Conservation (phyloP, 78 protist genomes). For the Dictyostelium purpureum region DNA sequence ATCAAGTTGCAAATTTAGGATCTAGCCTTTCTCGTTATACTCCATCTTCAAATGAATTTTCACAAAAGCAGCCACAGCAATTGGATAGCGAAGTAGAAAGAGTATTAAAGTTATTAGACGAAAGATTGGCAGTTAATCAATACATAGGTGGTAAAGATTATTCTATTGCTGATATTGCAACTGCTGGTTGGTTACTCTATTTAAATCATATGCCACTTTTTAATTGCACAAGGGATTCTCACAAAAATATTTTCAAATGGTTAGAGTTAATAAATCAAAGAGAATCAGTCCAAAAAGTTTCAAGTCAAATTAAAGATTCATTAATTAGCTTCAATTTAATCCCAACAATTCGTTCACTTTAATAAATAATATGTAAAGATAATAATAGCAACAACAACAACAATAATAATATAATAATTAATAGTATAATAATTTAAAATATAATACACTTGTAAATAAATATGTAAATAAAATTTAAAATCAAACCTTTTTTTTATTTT, state of each 20-base stretch:
- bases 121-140: constrained; percentile 58
- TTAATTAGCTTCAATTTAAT: no score
- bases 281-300: not conserved
- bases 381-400: no score
- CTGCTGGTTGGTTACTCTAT: not conserved
- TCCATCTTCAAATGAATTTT: constrained; percentile 59
- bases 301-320: not conserved
- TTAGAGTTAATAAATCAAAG: constrained; percentile 5
- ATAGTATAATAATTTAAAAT: no score
- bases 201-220: not conserved
- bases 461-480: no score
- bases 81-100: constrained; percentile 86
- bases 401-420: no score
- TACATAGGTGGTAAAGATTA: constrained; percentile 88
- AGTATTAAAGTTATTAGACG: constrained; percentile 86
- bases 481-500: no score
- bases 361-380: no score
- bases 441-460: no score
- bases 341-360: no score
- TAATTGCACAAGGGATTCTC: not conserved
- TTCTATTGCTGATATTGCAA: constrained; percentile 87
- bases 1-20: constrained; percentile 82
- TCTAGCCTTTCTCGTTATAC: not conserved
- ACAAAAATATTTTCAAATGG: constrained; percentile 14
- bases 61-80: constrained; percentile 68